Conservation (phyloP, 306 rosid genomes). For the Chamaecrista fasciculata region DNA sequence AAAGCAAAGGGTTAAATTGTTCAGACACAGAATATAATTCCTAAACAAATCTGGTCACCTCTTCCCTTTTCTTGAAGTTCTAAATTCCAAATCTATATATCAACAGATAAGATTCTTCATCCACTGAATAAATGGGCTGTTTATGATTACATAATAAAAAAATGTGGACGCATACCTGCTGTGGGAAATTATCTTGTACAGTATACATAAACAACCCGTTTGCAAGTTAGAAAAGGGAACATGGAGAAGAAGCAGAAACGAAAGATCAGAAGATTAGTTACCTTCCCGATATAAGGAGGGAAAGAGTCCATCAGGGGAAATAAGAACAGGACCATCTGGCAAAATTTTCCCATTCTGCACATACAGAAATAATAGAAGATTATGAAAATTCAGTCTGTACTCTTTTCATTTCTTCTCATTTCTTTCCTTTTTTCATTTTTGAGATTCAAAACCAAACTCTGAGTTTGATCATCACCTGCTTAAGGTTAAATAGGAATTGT, state of each 20-base stretch:
- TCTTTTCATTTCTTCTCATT: too few species aligned
- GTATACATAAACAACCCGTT: background rate
- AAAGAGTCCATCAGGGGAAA: constrained; percentile 94
- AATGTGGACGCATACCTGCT: background rate
- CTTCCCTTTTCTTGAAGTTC: background rate
- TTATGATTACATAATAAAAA: background rate
- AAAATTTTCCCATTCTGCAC: constrained; percentile 86
- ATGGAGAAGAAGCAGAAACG: background rate
- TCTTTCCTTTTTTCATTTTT: constrained; percentile 34
- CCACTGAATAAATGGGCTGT: background rate
- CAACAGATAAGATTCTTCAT: background rate
- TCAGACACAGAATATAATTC: background rate
- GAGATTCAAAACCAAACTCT: constrained; percentile 23
- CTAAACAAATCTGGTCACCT: background rate
- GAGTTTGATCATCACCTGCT: constrained; percentile 62
- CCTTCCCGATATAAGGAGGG: constrained; percentile 97
- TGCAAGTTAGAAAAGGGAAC: background rate
- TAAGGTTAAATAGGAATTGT: constrained; percentile 83
- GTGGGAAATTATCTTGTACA: background rate
- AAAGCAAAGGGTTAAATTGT: background rate
- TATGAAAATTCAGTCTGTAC: constrained; percentile 25
- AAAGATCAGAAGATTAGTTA: constrained; percentile 33
- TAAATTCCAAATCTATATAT: constrained; percentile 19
- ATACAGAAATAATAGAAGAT: constrained; percentile 37
- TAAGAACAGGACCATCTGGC: constrained; percentile 97